Conservation (phyloP, 1,139 yeast species). For the Dujonia santamariae region DNA sequence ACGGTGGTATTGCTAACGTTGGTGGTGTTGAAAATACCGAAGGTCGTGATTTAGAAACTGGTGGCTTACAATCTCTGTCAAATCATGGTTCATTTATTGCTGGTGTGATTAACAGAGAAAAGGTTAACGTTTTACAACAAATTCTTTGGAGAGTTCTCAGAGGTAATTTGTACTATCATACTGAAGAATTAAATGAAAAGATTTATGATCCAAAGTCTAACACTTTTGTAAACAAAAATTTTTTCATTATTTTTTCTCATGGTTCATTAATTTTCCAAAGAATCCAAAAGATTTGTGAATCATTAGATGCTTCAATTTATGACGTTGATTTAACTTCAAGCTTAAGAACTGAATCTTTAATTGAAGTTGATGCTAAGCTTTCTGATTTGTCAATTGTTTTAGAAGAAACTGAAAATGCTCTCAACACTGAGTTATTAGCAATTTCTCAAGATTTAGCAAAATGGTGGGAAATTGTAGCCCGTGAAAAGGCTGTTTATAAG, state of each 20-base stretch:
- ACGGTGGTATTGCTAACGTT: slow-evolving; percentile 18
- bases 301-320: slow-evolving; percentile 44
- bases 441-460: slow-evolving; percentile 67
- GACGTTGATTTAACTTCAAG: slow-evolving; percentile 28
- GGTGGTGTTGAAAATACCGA: slow-evolving; percentile 10
- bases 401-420: slow-evolving; percentile 51
- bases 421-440: slow-evolving; percentile 68
- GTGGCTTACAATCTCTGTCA: slow-evolving; percentile 16
- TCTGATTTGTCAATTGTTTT: slow-evolving; percentile 59
- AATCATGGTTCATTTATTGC: slow-evolving; percentile 53
- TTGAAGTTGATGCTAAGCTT: slow-evolving; percentile 52
- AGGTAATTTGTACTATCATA: slow-evolving; percentile 80
- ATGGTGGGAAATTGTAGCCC: slow-evolving; percentile 68
- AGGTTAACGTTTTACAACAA: slow-evolving; percentile 71
- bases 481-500: slow-evolving; percentile 69
- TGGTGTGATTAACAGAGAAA: slow-evolving; percentile 78
- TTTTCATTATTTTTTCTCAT: slow-evolving; percentile 46
- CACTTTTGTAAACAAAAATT: slow-evolving; percentile 31
- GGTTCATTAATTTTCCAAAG: slow-evolving; percentile 41
- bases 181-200: slow-evolving; percentile 59
- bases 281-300: slow-evolving; percentile 42
- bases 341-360: slow-evolving; percentile 46
- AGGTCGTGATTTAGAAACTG: slow-evolving; percentile 18
- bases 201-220: slow-evolving; percentile 37
- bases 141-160: slow-evolving; percentile 91